A percentile compares a stretch with the other conserved stretches of the same genome.
Conservation (phyloP, 495 filamentous ascomycete species). For the Letharia columbiana region DNA sequence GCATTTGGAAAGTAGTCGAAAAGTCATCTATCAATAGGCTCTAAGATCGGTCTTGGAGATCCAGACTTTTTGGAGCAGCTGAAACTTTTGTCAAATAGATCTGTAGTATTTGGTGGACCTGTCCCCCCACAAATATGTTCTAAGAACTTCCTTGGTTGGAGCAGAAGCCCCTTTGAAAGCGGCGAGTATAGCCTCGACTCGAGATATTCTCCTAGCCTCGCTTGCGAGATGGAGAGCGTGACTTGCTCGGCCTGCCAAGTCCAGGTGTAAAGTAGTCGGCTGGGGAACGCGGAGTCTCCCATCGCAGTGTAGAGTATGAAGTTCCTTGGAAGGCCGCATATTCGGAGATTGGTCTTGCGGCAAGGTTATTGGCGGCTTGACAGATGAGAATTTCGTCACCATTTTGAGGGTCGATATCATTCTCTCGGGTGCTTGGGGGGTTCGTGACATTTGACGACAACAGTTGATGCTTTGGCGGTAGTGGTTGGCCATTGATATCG, state of each 20-base stretch:
- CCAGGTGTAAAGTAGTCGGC: neutral
- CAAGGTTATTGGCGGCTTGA: neutral
- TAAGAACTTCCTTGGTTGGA: neutral
- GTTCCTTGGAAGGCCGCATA: neutral
- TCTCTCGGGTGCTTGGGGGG: neutral
- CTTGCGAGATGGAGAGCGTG: neutral
- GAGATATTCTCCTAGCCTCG: neutral
- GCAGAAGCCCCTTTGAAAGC: neutral
- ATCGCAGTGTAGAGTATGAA: neutral
- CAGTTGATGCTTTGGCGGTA: neutral
- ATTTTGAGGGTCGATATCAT: neutral
- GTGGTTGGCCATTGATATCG: neutral
- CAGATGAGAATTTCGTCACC: neutral
- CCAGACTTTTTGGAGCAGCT: too few relatives aligned
- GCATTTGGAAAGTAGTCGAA: too few relatives aligned
- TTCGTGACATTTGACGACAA: neutral
- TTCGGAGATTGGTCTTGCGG: neutral
- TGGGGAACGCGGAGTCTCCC: neutral
- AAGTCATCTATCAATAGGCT: too few relatives aligned
- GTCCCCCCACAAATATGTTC: too few relatives aligned
- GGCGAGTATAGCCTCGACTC: neutral
- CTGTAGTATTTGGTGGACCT: neutral
- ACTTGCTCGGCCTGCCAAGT: neutral
- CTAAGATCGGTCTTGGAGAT: too few relatives aligned
- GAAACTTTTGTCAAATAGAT: neutral